Percentiles rank a stretch among this genome's conserved stretches.
phyloP scores from a whole-genome alignment of 2,329 filamentous ascomycete species.

The Aspergillus eucalypticola region DNA sequence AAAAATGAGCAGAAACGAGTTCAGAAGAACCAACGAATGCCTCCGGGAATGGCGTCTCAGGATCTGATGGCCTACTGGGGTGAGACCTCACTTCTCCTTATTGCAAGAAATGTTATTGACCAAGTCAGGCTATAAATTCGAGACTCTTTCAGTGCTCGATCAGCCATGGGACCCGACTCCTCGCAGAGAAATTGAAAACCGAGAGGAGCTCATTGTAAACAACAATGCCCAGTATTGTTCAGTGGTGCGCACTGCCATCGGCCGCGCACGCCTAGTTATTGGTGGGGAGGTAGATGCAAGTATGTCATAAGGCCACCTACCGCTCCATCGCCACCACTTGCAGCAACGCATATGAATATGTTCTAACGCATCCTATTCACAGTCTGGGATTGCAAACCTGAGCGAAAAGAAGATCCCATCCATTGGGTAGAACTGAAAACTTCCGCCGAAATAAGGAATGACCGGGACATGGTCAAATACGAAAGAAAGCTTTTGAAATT shows the following conservation, averaged over 20 bases:
- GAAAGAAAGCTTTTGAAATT: constrained; percentile 91
- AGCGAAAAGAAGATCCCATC: constrained; percentile 64
- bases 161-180: constrained; percentile 70
- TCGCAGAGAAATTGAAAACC: constrained; percentile 74
- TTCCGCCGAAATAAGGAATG: constrained; percentile 67
- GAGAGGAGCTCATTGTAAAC: constrained; percentile 71
- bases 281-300: constrained; percentile 93
- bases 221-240: constrained; percentile 97
- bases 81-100: constrained; percentile 37
- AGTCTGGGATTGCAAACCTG: constrained; percentile 84
- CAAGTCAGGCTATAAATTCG: constrained; percentile 85
- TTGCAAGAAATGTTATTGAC: constrained; percentile 8
- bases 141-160: constrained; percentile 77
- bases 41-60: constrained; percentile 61
- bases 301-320: constrained; percentile 42
- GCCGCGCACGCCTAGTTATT: constrained; percentile 70
- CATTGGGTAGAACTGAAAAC: constrained; percentile 98
- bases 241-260: constrained; percentile 84
- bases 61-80: constrained; percentile 94
- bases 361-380: background rate
- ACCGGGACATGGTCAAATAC: constrained; percentile 71
- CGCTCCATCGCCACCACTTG: background rate
- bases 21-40: constrained; percentile 54
- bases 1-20: constrained; percentile 64
- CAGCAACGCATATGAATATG: background rate